These are phyloP conservation scores for Mollisia scopiformis DNA, from an alignment of 2,329 filamentous ascomycete genomes.

Conservation along the genomic window DNA sequence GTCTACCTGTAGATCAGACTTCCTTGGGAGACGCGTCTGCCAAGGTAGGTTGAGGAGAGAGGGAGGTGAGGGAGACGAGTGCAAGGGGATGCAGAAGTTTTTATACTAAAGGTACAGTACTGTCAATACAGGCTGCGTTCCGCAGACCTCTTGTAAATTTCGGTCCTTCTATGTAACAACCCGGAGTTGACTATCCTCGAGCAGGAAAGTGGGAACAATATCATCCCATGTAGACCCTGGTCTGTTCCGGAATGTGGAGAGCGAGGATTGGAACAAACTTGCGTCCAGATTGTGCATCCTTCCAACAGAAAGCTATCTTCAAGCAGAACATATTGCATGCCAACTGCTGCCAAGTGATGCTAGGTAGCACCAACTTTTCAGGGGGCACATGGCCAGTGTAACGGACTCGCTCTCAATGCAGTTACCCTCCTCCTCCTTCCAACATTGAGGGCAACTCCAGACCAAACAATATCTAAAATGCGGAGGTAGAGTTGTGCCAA, in stretches of 20 bases:
- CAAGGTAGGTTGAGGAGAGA: constrained; percentile 1
- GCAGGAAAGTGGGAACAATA: constrained; percentile 5
- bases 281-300: background rate
- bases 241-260: constrained; percentile 4
- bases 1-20: constrained; percentile 1
- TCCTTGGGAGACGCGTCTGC: background rate
- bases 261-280: constrained; percentile 9
- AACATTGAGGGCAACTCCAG: background rate
- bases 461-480: constrained; percentile 8
- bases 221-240: constrained; percentile 1
- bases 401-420: background rate
- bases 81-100: background rate
- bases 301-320: background rate
- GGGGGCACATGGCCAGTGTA: constrained; percentile 1
- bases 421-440: constrained; percentile 2
- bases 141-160: background rate
- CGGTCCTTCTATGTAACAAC: constrained; percentile 5
- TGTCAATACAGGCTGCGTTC: background rate
- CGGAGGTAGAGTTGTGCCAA: constrained; percentile 9
- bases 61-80: background rate
- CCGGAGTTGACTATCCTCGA: constrained; percentile 2
- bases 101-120: background rate
- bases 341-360: background rate
- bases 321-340: constrained; percentile 5
- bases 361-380: no score